Percentiles rank a stretch among this genome's conserved stretches.
Evolutionary conservation across 169 alveolate genomes (phyloP).

Genomic region (Cryptosporidium bovis): DNA sequence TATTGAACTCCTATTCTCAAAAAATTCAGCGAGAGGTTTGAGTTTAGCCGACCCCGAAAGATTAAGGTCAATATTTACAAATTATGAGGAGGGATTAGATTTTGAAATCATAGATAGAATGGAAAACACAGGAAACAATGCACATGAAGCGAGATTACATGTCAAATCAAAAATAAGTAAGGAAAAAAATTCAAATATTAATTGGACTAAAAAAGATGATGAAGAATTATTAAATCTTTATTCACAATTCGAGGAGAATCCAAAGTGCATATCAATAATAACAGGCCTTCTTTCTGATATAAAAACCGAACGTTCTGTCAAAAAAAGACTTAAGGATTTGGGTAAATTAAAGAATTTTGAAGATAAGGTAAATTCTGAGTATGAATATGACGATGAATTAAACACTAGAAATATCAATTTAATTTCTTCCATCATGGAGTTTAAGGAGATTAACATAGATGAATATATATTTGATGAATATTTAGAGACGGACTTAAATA

Average conservation of each 20-base stretch:
- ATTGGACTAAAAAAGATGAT: constrained; percentile 62
- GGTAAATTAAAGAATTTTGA: constrained; percentile 7
- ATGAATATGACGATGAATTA: constrained; percentile 9
- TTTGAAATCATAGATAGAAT: constrained; percentile 40
- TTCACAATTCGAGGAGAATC: constrained; percentile 19
- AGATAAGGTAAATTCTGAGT: background rate
- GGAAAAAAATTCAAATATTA: background rate
- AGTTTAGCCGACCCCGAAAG: constrained; percentile 73
- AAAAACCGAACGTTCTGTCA: constrained; percentile 44
- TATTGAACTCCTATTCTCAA: constrained; percentile 60
- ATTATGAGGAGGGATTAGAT: constrained; percentile 60
- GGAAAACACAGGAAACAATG: constrained; percentile 31
- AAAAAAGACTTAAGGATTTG: constrained; percentile 37
- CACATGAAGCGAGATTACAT: constrained; percentile 37
- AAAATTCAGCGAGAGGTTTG: constrained; percentile 67
- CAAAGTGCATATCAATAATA: constrained; percentile 57
- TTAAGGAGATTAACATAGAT: background rate
- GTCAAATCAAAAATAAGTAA: constrained; percentile 50
- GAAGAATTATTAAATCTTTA: constrained; percentile 39
- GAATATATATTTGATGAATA: constrained; percentile 4
- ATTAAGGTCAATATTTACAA: constrained; percentile 47
- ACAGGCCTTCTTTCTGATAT: constrained; percentile 29
- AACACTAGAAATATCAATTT: constrained; percentile 19
- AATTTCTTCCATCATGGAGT: constrained; percentile 10
- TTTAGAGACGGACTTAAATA: background rate